Base-by-base conservation (phyloP, 805 yeast genomes). In the Yarrowia alimentaria region DNA sequence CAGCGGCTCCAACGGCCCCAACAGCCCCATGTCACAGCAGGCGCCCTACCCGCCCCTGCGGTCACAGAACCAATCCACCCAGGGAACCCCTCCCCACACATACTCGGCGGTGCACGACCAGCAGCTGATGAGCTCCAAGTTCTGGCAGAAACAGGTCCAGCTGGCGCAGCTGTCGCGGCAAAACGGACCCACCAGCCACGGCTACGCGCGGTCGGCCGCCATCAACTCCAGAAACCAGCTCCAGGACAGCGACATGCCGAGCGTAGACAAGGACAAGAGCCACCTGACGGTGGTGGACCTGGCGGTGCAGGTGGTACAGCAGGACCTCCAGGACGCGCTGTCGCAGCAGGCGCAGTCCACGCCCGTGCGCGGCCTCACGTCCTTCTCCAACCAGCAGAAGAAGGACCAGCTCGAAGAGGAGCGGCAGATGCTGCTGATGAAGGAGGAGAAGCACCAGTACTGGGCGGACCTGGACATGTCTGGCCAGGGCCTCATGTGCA, bases 401-500 rank as follows among this genome's bases (percentile, higher is more conserved):
- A 59, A 65, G 38, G 67, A 67, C 55, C 66, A 61, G 50, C 56
- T 67, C 51, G 70, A 70, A 55, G 71, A 70, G 18, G 67, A 70
- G 51, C 63, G 69, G 55, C 73, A 65, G 55, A 64, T 68, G 26
- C 61, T 59, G 33, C 63, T 66, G 54, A 67, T 66, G 52, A 68
- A 66, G 57, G 68, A 64, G 37, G 54, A 64, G 48, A 63, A 72
- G 59, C 83, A 81, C 54, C 97, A 90, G 68, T 76, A 85, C 62
- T 93, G 99, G 99, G 85, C 94, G 50, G 91, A 90, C 5, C 71
- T 93, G 57, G 99, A 93, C 69, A 72, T 91, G 57, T 81, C 94
- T 57, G 96, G 96, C 54, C 95, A 93, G 66, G 86, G 91, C 25
- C 72, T 93, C 48, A 71, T 79, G 55, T 76, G 78, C 53, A 58